These are phyloP conservation scores for Fusarium beomiforme DNA, from an alignment of 2,329 filamentous ascomycete species.

Conservation along the genomic window DNA sequence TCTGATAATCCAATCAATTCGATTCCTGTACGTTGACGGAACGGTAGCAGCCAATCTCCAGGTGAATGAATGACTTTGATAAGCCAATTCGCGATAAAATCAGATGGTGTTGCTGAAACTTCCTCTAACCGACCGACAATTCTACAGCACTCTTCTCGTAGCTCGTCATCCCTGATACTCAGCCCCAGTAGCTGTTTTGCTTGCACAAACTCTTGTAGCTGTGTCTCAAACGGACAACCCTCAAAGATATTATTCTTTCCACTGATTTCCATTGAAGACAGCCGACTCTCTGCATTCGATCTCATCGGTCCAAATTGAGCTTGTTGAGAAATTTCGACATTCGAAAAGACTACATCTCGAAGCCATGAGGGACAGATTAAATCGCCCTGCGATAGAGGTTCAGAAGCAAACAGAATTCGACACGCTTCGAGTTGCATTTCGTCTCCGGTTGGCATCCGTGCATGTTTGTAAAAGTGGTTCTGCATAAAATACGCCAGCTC, in stretches of 20 bases:
- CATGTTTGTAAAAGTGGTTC: conserved; percentile 33
- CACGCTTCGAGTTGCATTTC: conserved; percentile 40
- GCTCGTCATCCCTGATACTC: conserved; percentile 24
- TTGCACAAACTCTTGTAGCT: conserved; percentile 33
- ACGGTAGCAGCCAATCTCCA: conserved; percentile 30
- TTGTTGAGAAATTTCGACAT: conserved; percentile 7
- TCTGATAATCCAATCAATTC: not conserved
- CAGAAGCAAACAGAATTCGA: conserved; percentile 23
- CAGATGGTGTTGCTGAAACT: conserved; percentile 29
- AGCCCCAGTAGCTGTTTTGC: conserved; percentile 7
- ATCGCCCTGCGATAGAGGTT: not conserved
- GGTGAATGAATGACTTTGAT: conserved; percentile 32
- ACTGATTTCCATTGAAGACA: conserved; percentile 39
- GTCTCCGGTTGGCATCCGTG: conserved; percentile 19
- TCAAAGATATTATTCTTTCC: conserved; percentile 45
- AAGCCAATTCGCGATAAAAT: conserved; percentile 42
- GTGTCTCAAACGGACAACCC: conserved; percentile 41
- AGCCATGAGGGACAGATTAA: conserved; percentile 26
- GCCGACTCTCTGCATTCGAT: conserved; percentile 36
- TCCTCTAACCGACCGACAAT: conserved; percentile 35
- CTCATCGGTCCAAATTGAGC: conserved; percentile 42
- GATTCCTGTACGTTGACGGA: conserved; percentile 31
- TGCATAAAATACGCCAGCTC: conserved; percentile 40
- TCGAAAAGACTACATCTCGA: conserved; percentile 33
- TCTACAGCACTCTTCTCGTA: conserved; percentile 36